Percentiles rank a stretch among this genome's conserved stretches.
phyloP scores from a whole-genome alignment of 805 yeast species.

The Monosporozyma yasuniensis region DNA sequence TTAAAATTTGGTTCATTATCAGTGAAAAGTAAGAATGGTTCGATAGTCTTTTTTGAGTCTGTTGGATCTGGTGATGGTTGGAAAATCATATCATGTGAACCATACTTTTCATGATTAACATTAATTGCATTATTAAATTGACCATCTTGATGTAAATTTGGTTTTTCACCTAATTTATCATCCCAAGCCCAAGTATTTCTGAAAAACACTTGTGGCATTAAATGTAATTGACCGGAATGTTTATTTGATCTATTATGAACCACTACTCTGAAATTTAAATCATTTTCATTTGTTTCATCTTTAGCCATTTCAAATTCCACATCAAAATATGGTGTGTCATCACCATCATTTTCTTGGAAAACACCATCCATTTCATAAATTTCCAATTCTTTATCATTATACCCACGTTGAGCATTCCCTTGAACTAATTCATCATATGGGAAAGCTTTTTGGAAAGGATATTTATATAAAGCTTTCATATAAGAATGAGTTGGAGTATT shows the following conservation, averaged over 20 bases:
- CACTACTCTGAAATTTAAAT: conserved; percentile 71
- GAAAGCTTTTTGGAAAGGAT: conserved; percentile 65
- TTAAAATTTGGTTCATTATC: conserved; percentile 79
- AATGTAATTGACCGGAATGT: conserved; percentile 76
- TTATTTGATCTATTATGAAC: conserved; percentile 73
- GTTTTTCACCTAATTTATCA: conserved; percentile 40
- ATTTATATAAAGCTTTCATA: conserved; percentile 84
- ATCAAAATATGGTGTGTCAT: conserved; percentile 70
- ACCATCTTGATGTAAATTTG: conserved; percentile 35
- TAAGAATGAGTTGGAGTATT: conserved; percentile 90
- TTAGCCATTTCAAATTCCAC: conserved; percentile 87
- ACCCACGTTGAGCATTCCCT: conserved; percentile 56
- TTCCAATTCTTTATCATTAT: conserved; percentile 70
- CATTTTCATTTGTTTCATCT: conserved; percentile 71
- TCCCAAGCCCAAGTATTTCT: conserved; percentile 77
- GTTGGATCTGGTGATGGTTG: conserved; percentile 74
- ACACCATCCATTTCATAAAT: conserved; percentile 63
- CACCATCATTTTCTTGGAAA: conserved; percentile 44
- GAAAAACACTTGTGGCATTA: conserved; percentile 74
- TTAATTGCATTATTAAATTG: conserved; percentile 39
- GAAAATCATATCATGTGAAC: conserved; percentile 55
- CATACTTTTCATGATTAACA: conserved; percentile 61
- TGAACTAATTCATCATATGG: conserved; percentile 72
- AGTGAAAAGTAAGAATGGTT: conserved; percentile 71
- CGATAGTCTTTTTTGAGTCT: conserved; percentile 43